Base-by-base conservation (phyloP, 2,329 filamentous ascomycete species). In the Trichoderma oligosporum region DNA sequence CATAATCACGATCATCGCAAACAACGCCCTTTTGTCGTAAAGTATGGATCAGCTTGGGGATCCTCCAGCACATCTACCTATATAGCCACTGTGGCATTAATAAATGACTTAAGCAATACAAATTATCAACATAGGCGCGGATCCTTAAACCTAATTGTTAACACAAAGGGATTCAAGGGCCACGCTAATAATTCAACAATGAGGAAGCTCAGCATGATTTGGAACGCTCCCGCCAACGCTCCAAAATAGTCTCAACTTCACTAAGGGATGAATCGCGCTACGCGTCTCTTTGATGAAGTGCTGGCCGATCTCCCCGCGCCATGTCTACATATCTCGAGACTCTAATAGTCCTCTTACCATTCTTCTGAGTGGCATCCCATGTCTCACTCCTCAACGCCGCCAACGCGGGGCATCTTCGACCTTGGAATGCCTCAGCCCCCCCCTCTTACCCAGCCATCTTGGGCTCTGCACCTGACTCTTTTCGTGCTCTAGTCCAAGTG, bases 361-460 rank as follows among this genome's bases (percentile, higher is more conserved):
- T 59, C 35, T 47, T 38, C 25, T 9, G 41, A 36, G 39, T 45
- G 57, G 52, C 35, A 59, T 59, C 51, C 36, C 33, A 48, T 62
- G 63, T 65, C 63, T 65, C 59, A 62, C 56, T 53, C 41, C 52
- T 51, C 52, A 48, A 44, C 48, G 44, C 16, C 8, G 16, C 36
- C 53, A n/a, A 12, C 35, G 44, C 44, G 25, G 45, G 44, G 45
- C 35, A 24, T 35, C 45, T 65, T 63, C 62, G 58, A 45, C 60
- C 47, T 52, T 63, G 67, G 68, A 70, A 70, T 69, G 68, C 42
- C 46, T 31, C 38, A 20, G 56, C 49, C 47, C 60, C 52, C 31
- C 61, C 63, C 9, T 35, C 63, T 7, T 35, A 20, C n/a, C 55
- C 39, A 27, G 22, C 52, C 35, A 38, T 56, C 14, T 2, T 24